Evolutionary conservation across 208 protist genomes (phyloP).

Genomic region (Trypanosoma cruzi): DNA sequence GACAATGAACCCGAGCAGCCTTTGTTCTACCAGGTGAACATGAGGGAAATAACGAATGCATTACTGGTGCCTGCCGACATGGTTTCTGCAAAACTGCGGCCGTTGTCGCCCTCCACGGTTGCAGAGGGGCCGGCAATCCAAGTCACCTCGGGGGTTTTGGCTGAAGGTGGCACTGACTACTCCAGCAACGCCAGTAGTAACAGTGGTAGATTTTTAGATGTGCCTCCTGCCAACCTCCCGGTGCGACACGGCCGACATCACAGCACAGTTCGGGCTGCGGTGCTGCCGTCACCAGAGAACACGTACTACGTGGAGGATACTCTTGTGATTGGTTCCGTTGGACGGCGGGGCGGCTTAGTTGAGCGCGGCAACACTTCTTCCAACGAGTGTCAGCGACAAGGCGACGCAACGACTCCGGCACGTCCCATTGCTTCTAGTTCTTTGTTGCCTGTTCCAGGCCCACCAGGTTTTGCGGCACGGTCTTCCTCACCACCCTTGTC

Average conservation of each 20-base stretch:
- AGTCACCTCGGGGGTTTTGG: not conserved
- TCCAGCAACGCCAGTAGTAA: not conserved
- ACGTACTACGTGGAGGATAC: conserved; percentile 22
- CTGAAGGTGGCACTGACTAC: not conserved
- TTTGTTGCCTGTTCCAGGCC: not conserved
- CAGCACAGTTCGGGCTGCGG: conserved; percentile 13
- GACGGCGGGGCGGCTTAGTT: not conserved
- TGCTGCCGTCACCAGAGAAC: conserved; percentile 5
- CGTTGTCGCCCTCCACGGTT: not conserved
- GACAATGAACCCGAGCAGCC: not conserved
- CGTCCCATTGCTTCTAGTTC: not conserved
- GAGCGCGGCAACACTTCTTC: not conserved
- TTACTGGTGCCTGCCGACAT: conserved; percentile 20
- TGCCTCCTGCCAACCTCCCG: not conserved
- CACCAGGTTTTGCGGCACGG: not conserved
- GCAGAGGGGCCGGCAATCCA: not conserved
- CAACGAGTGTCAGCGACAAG: not conserved
- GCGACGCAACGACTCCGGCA: not conserved
- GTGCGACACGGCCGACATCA: conserved; percentile 1
- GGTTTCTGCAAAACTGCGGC: conserved; percentile 18
- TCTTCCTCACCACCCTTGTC: not conserved
- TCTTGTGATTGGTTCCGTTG: conserved; percentile 22
- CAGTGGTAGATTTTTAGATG: not conserved
- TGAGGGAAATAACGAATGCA: conserved; percentile 22
- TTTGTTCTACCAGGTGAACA: conserved; percentile 15